Base-by-base conservation (phyloP, 73 alveolate genomes). In the Stentor coeruleus region DNA sequence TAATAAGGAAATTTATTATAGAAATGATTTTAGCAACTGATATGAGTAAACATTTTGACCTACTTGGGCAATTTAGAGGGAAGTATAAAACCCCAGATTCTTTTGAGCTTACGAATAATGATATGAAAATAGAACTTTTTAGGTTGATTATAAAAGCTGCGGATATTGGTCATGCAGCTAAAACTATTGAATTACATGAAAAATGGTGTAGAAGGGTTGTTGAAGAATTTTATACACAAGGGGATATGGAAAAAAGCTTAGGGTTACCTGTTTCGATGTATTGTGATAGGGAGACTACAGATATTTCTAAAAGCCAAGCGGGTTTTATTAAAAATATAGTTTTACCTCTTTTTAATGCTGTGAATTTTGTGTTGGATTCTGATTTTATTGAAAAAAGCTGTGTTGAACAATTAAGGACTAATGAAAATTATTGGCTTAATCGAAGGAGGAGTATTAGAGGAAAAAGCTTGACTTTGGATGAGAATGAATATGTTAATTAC, bases 231-330 rank as follows among this genome's bases (percentile, higher is more conserved):
- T 93, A 80, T 85, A 39, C 36, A 6, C 90, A 94, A 85, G 99
- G 99, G 31, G 99, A 95, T 77, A 66, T 86, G 82, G 99, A 97
- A 89, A 92, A 90, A 85, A 84, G 85, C 26, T 59, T 88, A 36
- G 98, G 98, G 3, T 84, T 97, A 36, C 94, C 96, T 38, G 86
- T 97, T 42, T 77, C 98, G 37, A 77, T 87, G 79, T 86, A 88
- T 28, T 93, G 96, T 86, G 99, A 97, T 87, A 94, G 99, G 86
- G 77, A 91, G 81, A 96, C 97, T 55, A 94, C 97, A 20, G 96
- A 94, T 81, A 73, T 92, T 11, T 95, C 94, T 40, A 91, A 92
- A 84, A 84, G 96, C 3, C 92, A 95, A 86, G 87, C 94, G 31
- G 98, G 99, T 37, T 97, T 95, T 87, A 88, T 95, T 37, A 96